Percentiles rank a stretch among this genome's conserved stretches.
Evolutionary conservation across 495 filamentous ascomycete species (phyloP).

Genomic region (Aspergillus homomorphus): DNA sequence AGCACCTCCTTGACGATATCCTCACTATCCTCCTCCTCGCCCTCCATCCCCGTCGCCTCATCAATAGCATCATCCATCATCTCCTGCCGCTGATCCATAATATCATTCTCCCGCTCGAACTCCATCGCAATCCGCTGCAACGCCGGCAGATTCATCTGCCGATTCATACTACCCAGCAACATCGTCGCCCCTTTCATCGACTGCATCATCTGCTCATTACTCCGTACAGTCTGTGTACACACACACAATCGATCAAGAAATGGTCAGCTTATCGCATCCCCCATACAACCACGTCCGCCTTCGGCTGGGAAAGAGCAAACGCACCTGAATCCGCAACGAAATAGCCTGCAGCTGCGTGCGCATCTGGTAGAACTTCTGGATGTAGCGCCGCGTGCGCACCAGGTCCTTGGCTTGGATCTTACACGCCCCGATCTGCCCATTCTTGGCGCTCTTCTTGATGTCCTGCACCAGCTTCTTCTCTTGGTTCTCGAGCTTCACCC

Average conservation of each 20-base stretch:
- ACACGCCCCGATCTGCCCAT: constrained; percentile 92
- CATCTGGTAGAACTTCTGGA: constrained; percentile 98
- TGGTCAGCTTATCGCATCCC: constrained; percentile 5
- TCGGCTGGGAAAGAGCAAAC: not conserved
- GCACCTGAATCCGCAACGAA: constrained; percentile 87
- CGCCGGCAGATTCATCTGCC: constrained; percentile 92
- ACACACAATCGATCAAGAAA: no score
- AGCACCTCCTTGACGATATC: constrained; percentile 94
- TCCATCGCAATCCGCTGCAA: constrained; percentile 98
- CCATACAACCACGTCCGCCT: not conserved
- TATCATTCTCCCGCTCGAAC: constrained; percentile 97
- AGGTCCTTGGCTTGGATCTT: constrained; percentile 98
- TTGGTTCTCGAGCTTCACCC: constrained; percentile 92
- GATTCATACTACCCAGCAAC: constrained; percentile 92
- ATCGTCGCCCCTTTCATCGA: constrained; percentile 97
- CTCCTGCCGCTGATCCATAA: constrained; percentile 98
- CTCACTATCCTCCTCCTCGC: constrained; percentile 87
- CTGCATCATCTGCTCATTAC: constrained; percentile 99
- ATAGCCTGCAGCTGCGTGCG: constrained; percentile 94
- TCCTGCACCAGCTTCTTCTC: constrained; percentile 95
- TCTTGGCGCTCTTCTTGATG: constrained; percentile 97
- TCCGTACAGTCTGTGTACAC: constrained; percentile 75
- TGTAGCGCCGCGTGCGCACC: constrained; percentile 88
- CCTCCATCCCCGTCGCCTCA: constrained; percentile 89
- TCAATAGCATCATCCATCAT: constrained; percentile 99